Conservation (phyloP, 208 protist genomes). For the Trypanosomatidae sp. region DNA sequence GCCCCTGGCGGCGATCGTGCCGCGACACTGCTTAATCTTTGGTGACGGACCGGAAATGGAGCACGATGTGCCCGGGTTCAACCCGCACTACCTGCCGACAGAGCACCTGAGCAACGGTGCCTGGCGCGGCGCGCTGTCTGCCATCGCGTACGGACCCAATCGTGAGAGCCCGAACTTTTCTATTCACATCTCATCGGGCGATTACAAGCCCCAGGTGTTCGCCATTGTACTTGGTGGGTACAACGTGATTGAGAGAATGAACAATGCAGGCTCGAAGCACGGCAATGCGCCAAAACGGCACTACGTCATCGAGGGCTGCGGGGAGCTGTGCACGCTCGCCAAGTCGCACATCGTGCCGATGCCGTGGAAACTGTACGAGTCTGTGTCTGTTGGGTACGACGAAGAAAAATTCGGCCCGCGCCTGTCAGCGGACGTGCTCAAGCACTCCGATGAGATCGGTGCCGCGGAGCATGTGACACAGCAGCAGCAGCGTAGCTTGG, state of each 20-base stretch:
- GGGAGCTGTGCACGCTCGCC: constrained; percentile 87
- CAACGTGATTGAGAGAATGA: constrained; percentile 88
- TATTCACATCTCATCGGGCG: constrained; percentile 81
- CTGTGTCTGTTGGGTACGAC: constrained; percentile 76
- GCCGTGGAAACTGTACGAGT: constrained; percentile 85
- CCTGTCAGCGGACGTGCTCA: constrained; percentile 28
- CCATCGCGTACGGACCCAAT: constrained; percentile 74
- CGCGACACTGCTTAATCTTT: constrained; percentile 79
- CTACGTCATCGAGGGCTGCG: constrained; percentile 77
- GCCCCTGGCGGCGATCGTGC: constrained; percentile 69
- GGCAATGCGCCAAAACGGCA: constrained; percentile 79
- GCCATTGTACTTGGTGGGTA: constrained; percentile 85
- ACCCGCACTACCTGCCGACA: constrained; percentile 71
- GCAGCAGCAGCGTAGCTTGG: background rate
- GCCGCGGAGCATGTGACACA: background rate
- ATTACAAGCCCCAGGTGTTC: constrained; percentile 86
- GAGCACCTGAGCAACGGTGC: constrained; percentile 67
- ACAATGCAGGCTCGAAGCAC: constrained; percentile 74
- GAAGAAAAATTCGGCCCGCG: constrained; percentile 77
- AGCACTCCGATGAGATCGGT: constrained; percentile 33
- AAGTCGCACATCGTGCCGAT: constrained; percentile 83
- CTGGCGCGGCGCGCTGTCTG: constrained; percentile 80
- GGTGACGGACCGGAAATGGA: constrained; percentile 81
- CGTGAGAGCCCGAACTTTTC: constrained; percentile 87
- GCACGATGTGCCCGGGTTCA: constrained; percentile 76